These are phyloP conservation scores for Carex cristatella DNA, from an alignment of 176 grass and related monocot species.

Conservation along the genomic window DNA sequence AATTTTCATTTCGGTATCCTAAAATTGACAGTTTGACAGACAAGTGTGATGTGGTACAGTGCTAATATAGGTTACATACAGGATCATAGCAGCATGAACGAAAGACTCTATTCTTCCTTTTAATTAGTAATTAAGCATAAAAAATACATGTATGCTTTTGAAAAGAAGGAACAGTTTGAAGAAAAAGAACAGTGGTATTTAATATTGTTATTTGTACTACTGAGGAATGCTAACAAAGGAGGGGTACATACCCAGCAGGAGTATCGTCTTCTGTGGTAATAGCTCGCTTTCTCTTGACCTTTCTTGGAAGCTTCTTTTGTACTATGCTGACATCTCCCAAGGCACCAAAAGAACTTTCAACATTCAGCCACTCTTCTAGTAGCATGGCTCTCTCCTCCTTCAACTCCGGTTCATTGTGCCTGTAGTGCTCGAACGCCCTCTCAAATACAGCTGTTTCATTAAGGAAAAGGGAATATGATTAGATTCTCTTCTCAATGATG, in stretches of 20 bases:
- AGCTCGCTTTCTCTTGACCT: constrained; percentile 83
- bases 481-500: neutral
- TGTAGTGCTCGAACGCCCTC: constrained; percentile 78
- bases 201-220: neutral
- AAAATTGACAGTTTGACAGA: neutral
- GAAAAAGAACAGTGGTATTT: neutral
- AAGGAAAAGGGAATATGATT: neutral
- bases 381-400: constrained; percentile 98
- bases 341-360: constrained; percentile 63
- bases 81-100: too few species aligned
- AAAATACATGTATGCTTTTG: neutral
- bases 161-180: neutral
- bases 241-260: constrained; percentile 53
- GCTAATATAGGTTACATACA: too few species aligned
- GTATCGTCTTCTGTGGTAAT: constrained; percentile 66
- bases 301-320: constrained; percentile 81
- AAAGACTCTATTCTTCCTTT: too few species aligned
- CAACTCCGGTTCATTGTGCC: constrained; percentile 60
- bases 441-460: constrained; percentile 59
- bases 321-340: constrained; percentile 67
- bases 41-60: neutral
- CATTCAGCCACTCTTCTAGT: constrained; percentile 87
- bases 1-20: neutral
- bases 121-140: too few species aligned
- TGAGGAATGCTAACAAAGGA: neutral